Conservation (phyloP, 208 protist species). For the Phytomonas sp. region DNA sequence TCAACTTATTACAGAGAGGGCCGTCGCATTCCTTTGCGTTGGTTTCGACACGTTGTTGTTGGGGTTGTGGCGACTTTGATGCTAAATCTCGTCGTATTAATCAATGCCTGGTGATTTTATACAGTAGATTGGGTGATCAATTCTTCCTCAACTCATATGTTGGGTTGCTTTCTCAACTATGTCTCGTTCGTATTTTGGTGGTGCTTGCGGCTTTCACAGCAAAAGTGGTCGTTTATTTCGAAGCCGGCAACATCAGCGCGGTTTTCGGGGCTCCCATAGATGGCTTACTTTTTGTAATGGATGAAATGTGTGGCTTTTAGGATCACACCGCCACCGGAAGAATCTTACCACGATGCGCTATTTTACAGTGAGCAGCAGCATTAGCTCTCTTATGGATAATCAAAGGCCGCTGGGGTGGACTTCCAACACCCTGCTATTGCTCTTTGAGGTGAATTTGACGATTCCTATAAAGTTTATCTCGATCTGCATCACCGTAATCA, state of each 20-base stretch:
- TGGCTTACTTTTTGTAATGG: conserved; percentile 94
- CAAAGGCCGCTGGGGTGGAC: conserved; percentile 71
- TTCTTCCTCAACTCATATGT: conserved; percentile 6
- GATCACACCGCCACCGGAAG: conserved; percentile 84
- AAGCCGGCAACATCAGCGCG: conserved; percentile 86
- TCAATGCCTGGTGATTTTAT: conserved; percentile 46
- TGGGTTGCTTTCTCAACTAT: conserved; percentile 30
- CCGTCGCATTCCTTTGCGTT: conserved; percentile 58
- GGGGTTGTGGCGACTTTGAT: conserved; percentile 64
- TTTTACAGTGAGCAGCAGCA: conserved; percentile 73
- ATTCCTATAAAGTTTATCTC: conserved; percentile 86
- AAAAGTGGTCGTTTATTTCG: conserved; percentile 70
- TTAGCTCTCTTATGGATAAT: conserved; percentile 74
- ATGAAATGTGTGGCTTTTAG: conserved; percentile 92
- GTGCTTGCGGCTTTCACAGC: conserved; percentile 42
- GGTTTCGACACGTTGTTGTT: conserved; percentile 76
- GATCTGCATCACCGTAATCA: conserved; percentile 93
- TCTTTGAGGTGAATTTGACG: conserved; percentile 84
- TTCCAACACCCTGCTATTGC: conserved; percentile 68
- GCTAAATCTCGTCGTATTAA: conserved; percentile 49
- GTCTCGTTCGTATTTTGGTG: conserved; percentile 38
- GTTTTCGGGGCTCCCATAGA: conserved; percentile 95
- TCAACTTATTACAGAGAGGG: conserved; percentile 22
- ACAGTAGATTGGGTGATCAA: conserved; percentile 36
- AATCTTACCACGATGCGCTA: conserved; percentile 91